Percentiles rank a stretch among this genome's conserved stretches.
These are phyloP conservation scores for Alternaria burnsii DNA, from an alignment of 2,329 filamentous ascomycete species.

Conservation along the genomic window DNA sequence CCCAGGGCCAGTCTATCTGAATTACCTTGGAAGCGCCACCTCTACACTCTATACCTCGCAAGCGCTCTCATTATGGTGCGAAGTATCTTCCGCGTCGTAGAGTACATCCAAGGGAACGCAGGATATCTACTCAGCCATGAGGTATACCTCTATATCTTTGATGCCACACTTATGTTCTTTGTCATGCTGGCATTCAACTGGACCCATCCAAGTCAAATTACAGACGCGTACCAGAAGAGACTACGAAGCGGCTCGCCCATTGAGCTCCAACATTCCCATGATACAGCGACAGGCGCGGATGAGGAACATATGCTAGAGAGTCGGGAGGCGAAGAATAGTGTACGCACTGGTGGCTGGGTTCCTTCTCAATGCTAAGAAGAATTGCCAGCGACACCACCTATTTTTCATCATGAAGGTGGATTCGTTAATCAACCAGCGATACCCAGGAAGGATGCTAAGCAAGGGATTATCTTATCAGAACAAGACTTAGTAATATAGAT, in stretches of 20 bases:
- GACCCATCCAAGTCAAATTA: slow-evolving; percentile 48
- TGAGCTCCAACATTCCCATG: slow-evolving; percentile 16
- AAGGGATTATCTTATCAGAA: background rate
- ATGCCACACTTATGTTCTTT: slow-evolving; percentile 54
- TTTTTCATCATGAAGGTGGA: background rate
- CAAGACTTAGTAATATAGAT: background rate
- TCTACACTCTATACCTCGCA: slow-evolving; percentile 55
- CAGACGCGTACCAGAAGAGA: slow-evolving; percentile 23
- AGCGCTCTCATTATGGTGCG: slow-evolving; percentile 59
- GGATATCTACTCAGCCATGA: slow-evolving; percentile 57
- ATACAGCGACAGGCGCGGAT: slow-evolving; percentile 3
- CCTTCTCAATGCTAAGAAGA: background rate
- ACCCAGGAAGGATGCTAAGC: background rate
- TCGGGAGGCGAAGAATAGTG: background rate
- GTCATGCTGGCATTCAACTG: slow-evolving; percentile 54
- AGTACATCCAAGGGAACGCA: slow-evolving; percentile 57
- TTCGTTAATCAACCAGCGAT: background rate
- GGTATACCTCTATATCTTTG: slow-evolving; percentile 56
- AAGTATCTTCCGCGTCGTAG: slow-evolving; percentile 59
- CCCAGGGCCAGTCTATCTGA: background rate
- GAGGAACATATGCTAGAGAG: background rate
- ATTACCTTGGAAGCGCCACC: slow-evolving; percentile 44
- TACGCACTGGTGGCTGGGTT: background rate
- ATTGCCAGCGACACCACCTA: background rate
- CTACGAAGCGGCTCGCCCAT: background rate